Evolutionary conservation across 2,329 filamentous ascomycete species (phyloP).

Genomic region (Graphiopsis chlorocephala): DNA sequence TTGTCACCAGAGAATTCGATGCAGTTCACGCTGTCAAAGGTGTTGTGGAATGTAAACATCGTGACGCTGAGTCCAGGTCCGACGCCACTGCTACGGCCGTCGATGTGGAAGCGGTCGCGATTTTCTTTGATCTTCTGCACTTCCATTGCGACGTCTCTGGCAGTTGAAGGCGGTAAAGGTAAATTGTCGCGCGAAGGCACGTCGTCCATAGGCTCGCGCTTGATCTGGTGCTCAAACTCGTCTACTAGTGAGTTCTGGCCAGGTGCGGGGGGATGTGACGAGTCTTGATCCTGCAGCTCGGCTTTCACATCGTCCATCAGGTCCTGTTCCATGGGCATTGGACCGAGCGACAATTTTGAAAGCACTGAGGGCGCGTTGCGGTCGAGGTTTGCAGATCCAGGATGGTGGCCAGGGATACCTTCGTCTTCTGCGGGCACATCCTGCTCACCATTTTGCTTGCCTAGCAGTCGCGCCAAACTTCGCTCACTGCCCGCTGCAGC

Average conservation of each 20-base stretch:
- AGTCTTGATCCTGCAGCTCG: slow-evolving; percentile 82
- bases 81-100: slow-evolving; percentile 76
- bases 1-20: slow-evolving; percentile 94
- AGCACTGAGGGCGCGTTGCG: slow-evolving; percentile 58
- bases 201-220: slow-evolving; percentile 85
- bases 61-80: slow-evolving; percentile 82
- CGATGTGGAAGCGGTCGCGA: slow-evolving; percentile 85
- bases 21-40: slow-evolving; percentile 84
- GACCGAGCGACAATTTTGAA: slow-evolving; percentile 70
- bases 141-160: slow-evolving; percentile 88
- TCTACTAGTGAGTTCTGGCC: slow-evolving; percentile 76
- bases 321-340: slow-evolving; percentile 77
- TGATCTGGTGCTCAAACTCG: slow-evolving; percentile 82
- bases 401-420: slow-evolving; percentile 65
- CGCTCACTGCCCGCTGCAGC: slow-evolving; percentile 53
- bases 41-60: slow-evolving; percentile 99
- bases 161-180: slow-evolving; percentile 82
- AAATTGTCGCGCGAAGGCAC: slow-evolving; percentile 74
- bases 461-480: slow-evolving; percentile 59
- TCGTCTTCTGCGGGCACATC: slow-evolving; percentile 65
- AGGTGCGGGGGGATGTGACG: slow-evolving; percentile 66
- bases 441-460: slow-evolving; percentile 52
- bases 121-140: slow-evolving; percentile 93
- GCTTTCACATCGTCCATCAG: slow-evolving; percentile 81
- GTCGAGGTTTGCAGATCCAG: slow-evolving; percentile 60